phyloP scores from a whole-genome alignment of 805 yeast species.

The Grigorovia jiainica region DNA sequence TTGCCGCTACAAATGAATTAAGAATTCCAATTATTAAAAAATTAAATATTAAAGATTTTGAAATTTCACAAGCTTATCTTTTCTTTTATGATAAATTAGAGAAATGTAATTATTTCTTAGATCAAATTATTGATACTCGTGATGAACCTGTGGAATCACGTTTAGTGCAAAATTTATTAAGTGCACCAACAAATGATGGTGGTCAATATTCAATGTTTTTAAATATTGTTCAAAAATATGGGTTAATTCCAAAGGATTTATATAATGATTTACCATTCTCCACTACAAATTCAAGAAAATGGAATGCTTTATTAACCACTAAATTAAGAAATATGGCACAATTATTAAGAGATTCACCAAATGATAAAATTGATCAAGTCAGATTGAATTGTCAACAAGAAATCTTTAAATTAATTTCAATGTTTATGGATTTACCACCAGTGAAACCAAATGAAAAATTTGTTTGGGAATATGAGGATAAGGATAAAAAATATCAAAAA shows the following conservation, averaged over 20 bases:
- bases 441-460: constrained; percentile 53
- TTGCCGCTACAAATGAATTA: constrained; percentile 70
- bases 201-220: constrained; percentile 84
- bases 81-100: constrained; percentile 84
- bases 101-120: constrained; percentile 71
- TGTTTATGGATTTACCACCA: constrained; percentile 74
- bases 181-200: constrained; percentile 69
- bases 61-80: constrained; percentile 67
- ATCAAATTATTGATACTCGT: constrained; percentile 63
- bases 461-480: constrained; percentile 67
- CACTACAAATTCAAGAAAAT: constrained; percentile 38
- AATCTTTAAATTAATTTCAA: constrained; percentile 53
- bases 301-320: constrained; percentile 56
- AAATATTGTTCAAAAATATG: constrained; percentile 70
- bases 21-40: constrained; percentile 53
- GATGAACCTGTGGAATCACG: constrained; percentile 61
- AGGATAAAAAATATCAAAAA: constrained; percentile 45
- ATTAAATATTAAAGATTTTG: constrained; percentile 57
- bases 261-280: constrained; percentile 62
- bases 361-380: constrained; percentile 31
- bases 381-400: constrained; percentile 46
- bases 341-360: constrained; percentile 40
- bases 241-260: constrained; percentile 62
- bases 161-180: constrained; percentile 53
- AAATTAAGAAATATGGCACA: constrained; percentile 75